Evolutionary conservation across 2,329 filamentous ascomycete species (phyloP).

Genomic region (Botrytis hyacinthi): DNA sequence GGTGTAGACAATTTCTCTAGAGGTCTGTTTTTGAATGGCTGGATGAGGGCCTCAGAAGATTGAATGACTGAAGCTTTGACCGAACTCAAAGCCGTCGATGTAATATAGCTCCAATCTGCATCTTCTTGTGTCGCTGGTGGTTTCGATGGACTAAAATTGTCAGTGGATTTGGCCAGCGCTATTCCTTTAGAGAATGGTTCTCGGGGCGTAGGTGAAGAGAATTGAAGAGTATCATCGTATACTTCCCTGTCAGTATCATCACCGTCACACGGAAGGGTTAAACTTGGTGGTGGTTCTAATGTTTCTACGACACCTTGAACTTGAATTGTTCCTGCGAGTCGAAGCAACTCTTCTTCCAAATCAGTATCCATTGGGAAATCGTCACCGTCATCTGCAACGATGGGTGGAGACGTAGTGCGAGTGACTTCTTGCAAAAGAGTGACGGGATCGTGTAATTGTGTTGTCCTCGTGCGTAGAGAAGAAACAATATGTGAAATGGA

Average conservation of each 20-base stretch:
- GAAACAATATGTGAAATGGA: not conserved
- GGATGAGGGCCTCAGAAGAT: not conserved
- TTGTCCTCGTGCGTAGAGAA: not conserved
- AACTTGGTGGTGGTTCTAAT: constrained; percentile 28
- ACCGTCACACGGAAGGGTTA: constrained; percentile 23
- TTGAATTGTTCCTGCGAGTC: constrained; percentile 23
- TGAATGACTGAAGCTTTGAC: not conserved
- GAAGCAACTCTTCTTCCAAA: constrained; percentile 33
- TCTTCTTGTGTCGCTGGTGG: constrained; percentile 15
- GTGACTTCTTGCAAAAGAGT: not conserved
- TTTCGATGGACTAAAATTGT: constrained; percentile 22
- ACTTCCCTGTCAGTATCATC: constrained; percentile 26
- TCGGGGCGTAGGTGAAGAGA: constrained; percentile 29
- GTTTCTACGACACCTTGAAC: constrained; percentile 24
- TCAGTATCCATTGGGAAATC: constrained; percentile 34
- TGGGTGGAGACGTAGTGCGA: not conserved
- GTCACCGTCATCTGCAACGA: constrained; percentile 24
- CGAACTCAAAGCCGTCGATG: not conserved
- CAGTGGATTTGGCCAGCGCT: constrained; percentile 18
- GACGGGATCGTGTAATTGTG: not conserved
- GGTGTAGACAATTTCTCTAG: not conserved
- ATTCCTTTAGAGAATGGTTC: not conserved
- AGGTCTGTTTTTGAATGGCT: too few species aligned
- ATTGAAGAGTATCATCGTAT: constrained; percentile 35
- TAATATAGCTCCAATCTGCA: constrained; percentile 13